Conservation (phyloP, 1,284 basidiomycete species). For the Peniophora sp. region DNA sequence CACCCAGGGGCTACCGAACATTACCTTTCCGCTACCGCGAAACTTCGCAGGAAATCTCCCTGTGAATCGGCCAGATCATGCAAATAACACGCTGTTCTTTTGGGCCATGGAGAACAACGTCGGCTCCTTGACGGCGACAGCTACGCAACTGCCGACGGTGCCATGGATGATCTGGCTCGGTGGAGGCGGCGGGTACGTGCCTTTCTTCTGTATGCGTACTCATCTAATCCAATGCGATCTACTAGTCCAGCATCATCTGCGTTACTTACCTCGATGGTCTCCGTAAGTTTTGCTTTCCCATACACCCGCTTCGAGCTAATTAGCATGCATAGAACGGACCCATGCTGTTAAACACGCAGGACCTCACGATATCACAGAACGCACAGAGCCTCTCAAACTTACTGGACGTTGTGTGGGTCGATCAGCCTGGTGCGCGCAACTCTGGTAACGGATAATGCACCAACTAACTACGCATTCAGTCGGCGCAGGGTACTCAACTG, state of each 20-base stretch:
- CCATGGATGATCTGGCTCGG: slow-evolving; percentile 76
- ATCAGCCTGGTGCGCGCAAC: slow-evolving; percentile 42
- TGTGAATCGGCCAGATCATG: slow-evolving; percentile 55
- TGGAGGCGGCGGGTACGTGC: slow-evolving; percentile 42
- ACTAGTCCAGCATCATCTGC: slow-evolving; percentile 63
- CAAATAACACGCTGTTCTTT: slow-evolving; percentile 69
- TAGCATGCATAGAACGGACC: slow-evolving; percentile 54
- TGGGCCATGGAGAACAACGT: slow-evolving; percentile 55
- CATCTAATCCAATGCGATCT: slow-evolving; percentile 4
- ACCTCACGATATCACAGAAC: slow-evolving; percentile 44
- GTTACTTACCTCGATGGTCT: slow-evolving; percentile 53
- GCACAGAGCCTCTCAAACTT: slow-evolving; percentile 49
- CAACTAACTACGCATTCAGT: slow-evolving; percentile 11
- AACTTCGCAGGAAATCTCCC: slow-evolving; percentile 64
- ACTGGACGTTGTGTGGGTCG: slow-evolving; percentile 65
- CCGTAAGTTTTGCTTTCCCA: slow-evolving; percentile 38
- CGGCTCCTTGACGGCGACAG: slow-evolving; percentile 46
- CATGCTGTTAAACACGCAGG: slow-evolving; percentile 36
- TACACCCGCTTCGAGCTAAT: not conserved
- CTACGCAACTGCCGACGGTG: slow-evolving; percentile 23
- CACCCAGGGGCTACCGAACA: slow-evolving; percentile 48
- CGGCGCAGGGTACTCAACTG: slow-evolving; percentile 60
- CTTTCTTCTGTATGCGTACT: not conserved
- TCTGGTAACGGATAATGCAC: no score
- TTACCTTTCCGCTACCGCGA: slow-evolving; percentile 47